Conservation (phyloP, 176 grass and related monocot genomes). For the Guadua angustifolia region DNA sequence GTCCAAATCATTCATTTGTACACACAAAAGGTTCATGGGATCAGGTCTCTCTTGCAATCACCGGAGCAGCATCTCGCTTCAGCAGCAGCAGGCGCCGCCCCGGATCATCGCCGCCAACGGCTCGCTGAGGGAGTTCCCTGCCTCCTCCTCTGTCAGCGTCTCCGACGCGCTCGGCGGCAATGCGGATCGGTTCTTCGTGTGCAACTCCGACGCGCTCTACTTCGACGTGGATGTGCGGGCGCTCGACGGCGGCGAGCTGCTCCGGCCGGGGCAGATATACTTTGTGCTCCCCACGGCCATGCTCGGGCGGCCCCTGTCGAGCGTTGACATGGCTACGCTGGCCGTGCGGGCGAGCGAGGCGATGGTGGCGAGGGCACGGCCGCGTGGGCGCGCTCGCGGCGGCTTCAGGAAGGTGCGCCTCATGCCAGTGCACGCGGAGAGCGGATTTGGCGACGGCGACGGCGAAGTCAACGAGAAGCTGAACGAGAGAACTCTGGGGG, state of each 20-base stretch:
- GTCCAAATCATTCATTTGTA: constrained; percentile 1
- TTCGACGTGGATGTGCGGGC: constrained; percentile 52
- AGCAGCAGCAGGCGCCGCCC: constrained; percentile 18
- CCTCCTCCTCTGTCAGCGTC: neutral
- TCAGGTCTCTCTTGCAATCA: constrained; percentile 48
- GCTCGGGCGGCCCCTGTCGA: constrained; percentile 48
- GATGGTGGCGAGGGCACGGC: constrained; percentile 10
- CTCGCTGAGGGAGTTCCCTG: constrained; percentile 53
- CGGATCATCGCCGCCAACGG: constrained; percentile 61
- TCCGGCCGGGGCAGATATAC: constrained; percentile 58
- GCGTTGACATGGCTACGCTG: constrained; percentile 66
- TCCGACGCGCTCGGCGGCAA: constrained; percentile 45
- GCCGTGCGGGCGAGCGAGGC: constrained; percentile 64
- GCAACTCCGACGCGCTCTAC: constrained; percentile 72
- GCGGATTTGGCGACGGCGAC: neutral
- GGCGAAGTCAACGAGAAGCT: constrained; percentile 51
- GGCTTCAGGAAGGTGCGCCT: constrained; percentile 43
- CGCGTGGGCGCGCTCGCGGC: neutral
- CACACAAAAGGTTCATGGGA: constrained; percentile 54
- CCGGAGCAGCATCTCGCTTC: constrained; percentile 42
- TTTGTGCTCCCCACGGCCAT: constrained; percentile 60
- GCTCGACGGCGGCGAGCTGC: constrained; percentile 46
- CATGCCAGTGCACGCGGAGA: constrained; percentile 39
- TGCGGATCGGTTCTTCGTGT: constrained; percentile 46
- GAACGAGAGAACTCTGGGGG: constrained; percentile 57